phyloP scores from a whole-genome alignment of 169 alveolate genomes.

The Plasmodium gonderi region DNA sequence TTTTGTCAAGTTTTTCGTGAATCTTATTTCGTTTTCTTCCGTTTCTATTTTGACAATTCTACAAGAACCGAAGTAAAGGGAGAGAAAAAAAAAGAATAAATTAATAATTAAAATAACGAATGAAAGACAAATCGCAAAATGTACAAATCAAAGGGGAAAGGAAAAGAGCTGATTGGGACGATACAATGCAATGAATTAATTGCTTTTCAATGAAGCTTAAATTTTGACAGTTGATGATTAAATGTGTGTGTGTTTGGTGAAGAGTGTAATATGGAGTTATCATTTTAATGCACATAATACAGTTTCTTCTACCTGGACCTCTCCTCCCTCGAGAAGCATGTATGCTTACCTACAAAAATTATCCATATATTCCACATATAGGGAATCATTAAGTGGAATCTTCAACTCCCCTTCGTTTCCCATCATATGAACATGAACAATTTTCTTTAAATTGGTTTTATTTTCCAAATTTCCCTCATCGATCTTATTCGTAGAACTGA shows the following conservation, averaged over 20 bases:
- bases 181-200: too few relatives aligned
- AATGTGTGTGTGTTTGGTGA: background rate
- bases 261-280: background rate
- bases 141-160: background rate
- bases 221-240: background rate
- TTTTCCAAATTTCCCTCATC: background rate
- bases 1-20: slow-evolving; percentile 28
- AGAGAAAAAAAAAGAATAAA: background rate
- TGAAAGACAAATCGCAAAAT: background rate
- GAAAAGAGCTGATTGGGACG: background rate
- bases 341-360: slow-evolving; percentile 38
- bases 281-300: background rate
- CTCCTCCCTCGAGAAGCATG: background rate
- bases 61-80: background rate
- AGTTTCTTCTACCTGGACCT: background rate
- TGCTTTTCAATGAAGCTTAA: background rate
- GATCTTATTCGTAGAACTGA: too few relatives aligned
- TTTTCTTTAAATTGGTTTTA: background rate
- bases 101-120: background rate
- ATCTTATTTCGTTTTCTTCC: slow-evolving; percentile 24
- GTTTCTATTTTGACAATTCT: slow-evolving; percentile 39
- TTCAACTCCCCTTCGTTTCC: background rate
- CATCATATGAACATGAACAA: background rate
- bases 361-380: slow-evolving; percentile 40
- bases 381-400: background rate